Evolutionary conservation across 768 basidiomycete genomes (phyloP).

Genomic region (Podaxis sp.): DNA sequence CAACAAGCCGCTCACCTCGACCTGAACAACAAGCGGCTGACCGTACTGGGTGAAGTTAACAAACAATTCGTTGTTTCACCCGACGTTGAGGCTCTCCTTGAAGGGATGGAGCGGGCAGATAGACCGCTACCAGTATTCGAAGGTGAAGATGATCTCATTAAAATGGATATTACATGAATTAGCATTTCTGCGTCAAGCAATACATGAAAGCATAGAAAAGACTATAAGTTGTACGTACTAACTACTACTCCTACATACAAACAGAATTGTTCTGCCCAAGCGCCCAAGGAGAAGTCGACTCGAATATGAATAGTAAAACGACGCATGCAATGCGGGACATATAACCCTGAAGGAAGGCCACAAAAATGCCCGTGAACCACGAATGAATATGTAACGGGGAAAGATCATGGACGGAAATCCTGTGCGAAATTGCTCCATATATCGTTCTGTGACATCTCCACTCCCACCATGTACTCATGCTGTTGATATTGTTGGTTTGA

Average conservation of each 20-base stretch:
- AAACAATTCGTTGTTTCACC: conserved; percentile 85
- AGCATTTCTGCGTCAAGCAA: not conserved
- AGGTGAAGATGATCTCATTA: conserved; percentile 49
- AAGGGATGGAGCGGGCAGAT: conserved; percentile 60
- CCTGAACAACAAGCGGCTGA: conserved; percentile 51
- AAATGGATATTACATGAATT: conserved; percentile 43
- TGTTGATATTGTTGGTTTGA: conserved; percentile 6
- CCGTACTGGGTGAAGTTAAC: conserved; percentile 83
- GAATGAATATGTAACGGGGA: not conserved
- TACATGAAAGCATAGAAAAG: not conserved
- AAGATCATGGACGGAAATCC: conserved; percentile 23
- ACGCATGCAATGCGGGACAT: not conserved
- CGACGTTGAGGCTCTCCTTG: conserved; percentile 72
- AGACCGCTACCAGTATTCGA: conserved; percentile 29
- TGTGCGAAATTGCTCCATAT: conserved; percentile 38
- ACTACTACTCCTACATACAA: not conserved
- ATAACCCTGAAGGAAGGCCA: not conserved
- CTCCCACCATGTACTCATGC: conserved; percentile 1
- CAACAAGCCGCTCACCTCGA: conserved; percentile 85
- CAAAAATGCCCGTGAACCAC: not conserved
- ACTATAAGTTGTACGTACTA: not conserved
- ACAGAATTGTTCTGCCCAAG: not conserved
- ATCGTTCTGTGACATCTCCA: conserved; percentile 32
- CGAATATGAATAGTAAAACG: not conserved
- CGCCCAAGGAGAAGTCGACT: not conserved